These are phyloP conservation scores for Apophysomyces elegans DNA, from an alignment of 371 early-diverging fungal genomes.

Conservation along the genomic window DNA sequence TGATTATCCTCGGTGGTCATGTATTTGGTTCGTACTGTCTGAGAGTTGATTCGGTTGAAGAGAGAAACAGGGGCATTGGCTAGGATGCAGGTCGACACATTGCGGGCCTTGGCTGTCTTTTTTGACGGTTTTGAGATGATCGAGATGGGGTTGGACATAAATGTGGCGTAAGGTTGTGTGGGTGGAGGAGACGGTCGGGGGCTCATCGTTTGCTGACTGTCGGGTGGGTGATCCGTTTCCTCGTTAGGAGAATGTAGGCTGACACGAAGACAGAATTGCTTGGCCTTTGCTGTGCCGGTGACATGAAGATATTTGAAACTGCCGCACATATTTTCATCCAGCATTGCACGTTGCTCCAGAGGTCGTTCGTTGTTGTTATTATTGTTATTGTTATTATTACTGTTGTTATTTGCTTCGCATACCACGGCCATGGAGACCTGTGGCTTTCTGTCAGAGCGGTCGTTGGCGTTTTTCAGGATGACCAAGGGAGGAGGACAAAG, in stretches of 20 bases:
- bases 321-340: conserved; percentile 59
- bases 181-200: conserved; percentile 11
- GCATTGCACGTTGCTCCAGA: conserved; percentile 55
- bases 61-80: conserved; percentile 71
- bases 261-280: conserved; percentile 74
- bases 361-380: conserved; percentile 27
- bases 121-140: conserved; percentile 89
- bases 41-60: conserved; percentile 83
- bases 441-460: conserved; percentile 46
- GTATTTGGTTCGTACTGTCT: conserved; percentile 86
- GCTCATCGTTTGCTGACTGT: conserved; percentile 14
- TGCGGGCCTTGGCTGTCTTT: conserved; percentile 81
- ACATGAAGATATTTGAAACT: conserved; percentile 78
- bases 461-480: neutral
- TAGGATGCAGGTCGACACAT: conserved; percentile 74
- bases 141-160: conserved; percentile 71
- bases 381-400: conserved; percentile 30
- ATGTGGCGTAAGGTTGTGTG: conserved; percentile 55
- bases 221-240: conserved; percentile 14
- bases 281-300: conserved; percentile 77
- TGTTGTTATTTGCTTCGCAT: conserved; percentile 48
- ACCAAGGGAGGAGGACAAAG: no score
- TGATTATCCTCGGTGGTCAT: conserved; percentile 62
- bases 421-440: conserved; percentile 69
- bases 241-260: conserved; percentile 42